Conservation (phyloP, 2,329 filamentous ascomycete species). For the Xylariaceae sp. region DNA sequence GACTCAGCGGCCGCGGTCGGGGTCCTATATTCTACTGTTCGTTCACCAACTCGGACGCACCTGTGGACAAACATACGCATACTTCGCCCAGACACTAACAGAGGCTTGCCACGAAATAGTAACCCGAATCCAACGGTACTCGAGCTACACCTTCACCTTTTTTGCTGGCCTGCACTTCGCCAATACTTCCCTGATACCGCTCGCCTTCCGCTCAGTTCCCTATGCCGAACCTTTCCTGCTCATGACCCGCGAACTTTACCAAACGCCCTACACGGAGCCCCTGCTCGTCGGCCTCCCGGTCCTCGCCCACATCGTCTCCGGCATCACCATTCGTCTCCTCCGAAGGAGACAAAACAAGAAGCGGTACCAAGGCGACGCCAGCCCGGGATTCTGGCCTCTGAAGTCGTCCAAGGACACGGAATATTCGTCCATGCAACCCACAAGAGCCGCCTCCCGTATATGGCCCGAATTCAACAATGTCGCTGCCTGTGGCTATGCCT, state of each 20-base stretch:
- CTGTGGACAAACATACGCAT: not conserved
- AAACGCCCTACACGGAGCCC: constrained; percentile 74
- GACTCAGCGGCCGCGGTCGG: constrained; percentile 58
- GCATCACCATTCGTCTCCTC: constrained; percentile 69
- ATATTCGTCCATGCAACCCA: constrained; percentile 26
- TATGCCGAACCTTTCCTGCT: constrained; percentile 81
- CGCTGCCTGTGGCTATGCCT: constrained; percentile 64
- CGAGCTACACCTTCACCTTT: constrained; percentile 74
- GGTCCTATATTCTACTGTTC: constrained; percentile 71
- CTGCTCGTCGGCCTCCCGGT: constrained; percentile 72
- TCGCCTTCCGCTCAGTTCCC: constrained; percentile 65
- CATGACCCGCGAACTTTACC: constrained; percentile 87
- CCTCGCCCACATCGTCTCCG: constrained; percentile 68
- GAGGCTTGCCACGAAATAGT: constrained; percentile 1
- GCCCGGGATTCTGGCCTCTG: constrained; percentile 44
- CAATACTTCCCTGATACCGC: constrained; percentile 76
- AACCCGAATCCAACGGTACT: constrained; percentile 74
- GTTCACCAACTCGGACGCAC: constrained; percentile 27
- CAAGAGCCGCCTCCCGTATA: constrained; percentile 25
- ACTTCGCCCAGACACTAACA: not conserved
- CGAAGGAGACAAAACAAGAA: constrained; percentile 64
- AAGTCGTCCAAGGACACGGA: not conserved
- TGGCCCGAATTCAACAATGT: constrained; percentile 72
- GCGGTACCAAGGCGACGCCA: constrained; percentile 74
- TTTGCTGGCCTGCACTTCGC: constrained; percentile 72